Evolutionary conservation across 768 basidiomycete genomes (phyloP).

Genomic region (Trametes sanguinea): DNA sequence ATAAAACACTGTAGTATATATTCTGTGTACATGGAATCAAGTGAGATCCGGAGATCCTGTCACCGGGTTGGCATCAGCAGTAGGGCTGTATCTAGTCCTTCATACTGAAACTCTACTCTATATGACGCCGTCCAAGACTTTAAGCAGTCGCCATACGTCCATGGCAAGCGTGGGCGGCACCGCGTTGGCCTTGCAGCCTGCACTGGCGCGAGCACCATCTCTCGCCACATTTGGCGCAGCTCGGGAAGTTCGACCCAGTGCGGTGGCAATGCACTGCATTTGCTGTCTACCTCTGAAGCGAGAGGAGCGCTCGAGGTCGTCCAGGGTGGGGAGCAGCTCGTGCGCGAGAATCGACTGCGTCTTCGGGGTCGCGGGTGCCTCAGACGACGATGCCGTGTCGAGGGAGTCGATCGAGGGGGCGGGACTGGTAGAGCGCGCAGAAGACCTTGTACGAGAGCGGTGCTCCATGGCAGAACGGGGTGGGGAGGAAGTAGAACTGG

Average conservation of each 20-base stretch:
- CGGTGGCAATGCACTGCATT: constrained; percentile 32
- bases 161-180: constrained; percentile 12
- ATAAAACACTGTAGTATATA: too few species aligned
- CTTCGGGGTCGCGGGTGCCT: constrained; percentile 32
- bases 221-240: constrained; percentile 35
- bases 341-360: constrained; percentile 23
- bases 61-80: not conserved
- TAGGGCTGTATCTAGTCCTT: not conserved
- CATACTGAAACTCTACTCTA: constrained; percentile 7
- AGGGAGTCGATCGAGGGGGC: constrained; percentile 31
- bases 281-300: constrained; percentile 28
- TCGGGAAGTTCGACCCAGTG: constrained; percentile 35
- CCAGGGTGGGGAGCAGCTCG: constrained; percentile 26
- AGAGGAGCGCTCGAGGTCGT: constrained; percentile 32
- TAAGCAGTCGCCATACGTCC: constrained; percentile 11
- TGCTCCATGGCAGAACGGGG: not conserved
- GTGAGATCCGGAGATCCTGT: constrained; percentile 8
- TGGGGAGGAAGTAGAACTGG: not conserved
- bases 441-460: constrained; percentile 8
- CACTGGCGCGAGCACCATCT: constrained; percentile 37
- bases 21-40: too few species aligned
- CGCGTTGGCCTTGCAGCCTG: constrained; percentile 20
- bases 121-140: not conserved
- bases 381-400: constrained; percentile 32
- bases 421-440: constrained; percentile 21